These are phyloP conservation scores for Zalerion maritima DNA, from an alignment of 495 filamentous ascomycete species.

Conservation along the genomic window DNA sequence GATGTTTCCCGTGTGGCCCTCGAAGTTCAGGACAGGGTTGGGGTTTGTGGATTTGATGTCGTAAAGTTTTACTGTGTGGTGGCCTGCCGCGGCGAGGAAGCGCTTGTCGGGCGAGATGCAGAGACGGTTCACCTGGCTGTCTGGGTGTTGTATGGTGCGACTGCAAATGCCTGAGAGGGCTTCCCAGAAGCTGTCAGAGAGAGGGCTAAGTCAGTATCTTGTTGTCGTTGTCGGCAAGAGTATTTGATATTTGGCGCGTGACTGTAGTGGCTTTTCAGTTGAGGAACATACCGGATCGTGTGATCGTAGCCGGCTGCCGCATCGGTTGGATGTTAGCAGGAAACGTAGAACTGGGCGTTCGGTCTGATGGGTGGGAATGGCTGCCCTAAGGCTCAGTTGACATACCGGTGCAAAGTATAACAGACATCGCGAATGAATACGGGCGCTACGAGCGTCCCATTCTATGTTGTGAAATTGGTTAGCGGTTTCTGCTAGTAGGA, in stretches of 20 bases:
- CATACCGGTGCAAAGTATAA: slow-evolving; percentile 77
- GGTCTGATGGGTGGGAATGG: neutral
- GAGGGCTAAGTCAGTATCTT: neutral
- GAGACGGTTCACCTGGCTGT: slow-evolving; percentile 94
- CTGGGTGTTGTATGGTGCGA: slow-evolving; percentile 90
- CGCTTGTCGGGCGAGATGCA: slow-evolving; percentile 98
- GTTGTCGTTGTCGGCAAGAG: neutral
- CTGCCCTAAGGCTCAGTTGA: slow-evolving; percentile 1
- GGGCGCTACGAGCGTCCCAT: too few species aligned
- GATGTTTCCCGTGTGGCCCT: slow-evolving; percentile 89
- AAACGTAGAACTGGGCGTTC: slow-evolving; percentile 1
- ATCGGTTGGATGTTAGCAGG: slow-evolving; percentile 5
- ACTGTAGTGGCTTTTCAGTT: neutral
- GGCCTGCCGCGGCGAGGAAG: slow-evolving; percentile 85
- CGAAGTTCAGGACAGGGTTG: slow-evolving; percentile 79
- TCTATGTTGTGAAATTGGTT: too few species aligned
- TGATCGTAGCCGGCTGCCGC: slow-evolving; percentile 87
- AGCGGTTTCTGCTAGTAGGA: too few species aligned
- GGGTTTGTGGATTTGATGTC: slow-evolving; percentile 96
- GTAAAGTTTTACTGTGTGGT: slow-evolving; percentile 90
- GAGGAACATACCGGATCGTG: slow-evolving; percentile 68
- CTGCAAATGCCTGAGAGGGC: slow-evolving; percentile 95
- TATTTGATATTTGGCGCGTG: neutral
- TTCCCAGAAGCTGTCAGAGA: slow-evolving; percentile 73
- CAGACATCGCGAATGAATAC: too few species aligned